Evolutionary conservation across 345 rosid genomes (phyloP).

Genomic region (Jatropha curcas): DNA sequence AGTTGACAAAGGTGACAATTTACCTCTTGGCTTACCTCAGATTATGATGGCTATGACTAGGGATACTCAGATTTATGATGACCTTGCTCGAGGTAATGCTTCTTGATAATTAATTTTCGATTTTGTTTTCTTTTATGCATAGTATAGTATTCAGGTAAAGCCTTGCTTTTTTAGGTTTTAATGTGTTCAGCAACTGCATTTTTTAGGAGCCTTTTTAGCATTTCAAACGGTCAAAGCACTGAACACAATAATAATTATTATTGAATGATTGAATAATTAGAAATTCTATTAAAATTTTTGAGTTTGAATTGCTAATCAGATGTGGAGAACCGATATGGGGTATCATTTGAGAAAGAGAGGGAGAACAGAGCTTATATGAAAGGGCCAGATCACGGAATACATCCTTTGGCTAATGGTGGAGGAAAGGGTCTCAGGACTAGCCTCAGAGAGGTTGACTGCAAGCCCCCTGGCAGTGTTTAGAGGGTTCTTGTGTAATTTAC

Average conservation of each 20-base stretch:
- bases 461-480: slow-evolving; percentile 48
- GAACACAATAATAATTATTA: too few relatives aligned
- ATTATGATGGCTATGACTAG: slow-evolving; percentile 72
- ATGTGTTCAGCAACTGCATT: too few relatives aligned
- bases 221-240: too few relatives aligned
- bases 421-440: slow-evolving; percentile 53
- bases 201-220: too few relatives aligned
- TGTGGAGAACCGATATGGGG: slow-evolving; percentile 47
- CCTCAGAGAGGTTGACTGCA: slow-evolving; percentile 59
- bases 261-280: too few relatives aligned
- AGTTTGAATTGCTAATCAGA: slow-evolving; percentile 20
- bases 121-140: too few relatives aligned
- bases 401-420: slow-evolving; percentile 69
- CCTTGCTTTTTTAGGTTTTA: too few relatives aligned
- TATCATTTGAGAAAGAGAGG: slow-evolving; percentile 53
- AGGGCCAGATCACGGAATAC: slow-evolving; percentile 64
- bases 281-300: too few relatives aligned
- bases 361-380: slow-evolving; percentile 52
- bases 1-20: slow-evolving; percentile 65
- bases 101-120: background rate
- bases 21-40: slow-evolving; percentile 76
- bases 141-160: too few relatives aligned
- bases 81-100: slow-evolving; percentile 41
- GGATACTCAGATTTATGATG: slow-evolving; percentile 62
- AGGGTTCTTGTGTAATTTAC: slow-evolving; percentile 50